Evolutionary conservation across 2,329 filamentous ascomycete genomes (phyloP).

Genomic region (Trichoderma oligosporum): DNA sequence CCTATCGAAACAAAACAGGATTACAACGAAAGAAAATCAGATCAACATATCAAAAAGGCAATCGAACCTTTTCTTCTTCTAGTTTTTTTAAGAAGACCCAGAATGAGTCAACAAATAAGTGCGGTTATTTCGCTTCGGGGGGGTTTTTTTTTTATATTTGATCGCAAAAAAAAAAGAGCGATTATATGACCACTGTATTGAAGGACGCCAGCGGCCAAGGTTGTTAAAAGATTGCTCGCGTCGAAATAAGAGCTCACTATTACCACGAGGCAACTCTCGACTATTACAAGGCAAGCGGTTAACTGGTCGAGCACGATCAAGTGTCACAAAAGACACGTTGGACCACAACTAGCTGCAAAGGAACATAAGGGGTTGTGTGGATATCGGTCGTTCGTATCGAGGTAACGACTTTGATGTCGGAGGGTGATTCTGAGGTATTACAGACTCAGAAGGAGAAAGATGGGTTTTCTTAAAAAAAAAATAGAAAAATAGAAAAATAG

Average conservation of each 20-base stretch:
- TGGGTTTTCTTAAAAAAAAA: slow-evolving; percentile 27
- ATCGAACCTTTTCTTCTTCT: slow-evolving; percentile 6
- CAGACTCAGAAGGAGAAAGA: slow-evolving; percentile 27
- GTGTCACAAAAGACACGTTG: slow-evolving; percentile 34
- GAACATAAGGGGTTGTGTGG: slow-evolving; percentile 33
- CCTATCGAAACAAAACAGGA: not conserved
- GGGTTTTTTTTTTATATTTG: not conserved
- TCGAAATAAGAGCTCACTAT: slow-evolving; percentile 42
- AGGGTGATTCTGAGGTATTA: slow-evolving; percentile 28
- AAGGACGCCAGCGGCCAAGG: slow-evolving; percentile 57
- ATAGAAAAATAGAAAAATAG: slow-evolving; percentile 28
- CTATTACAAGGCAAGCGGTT: slow-evolving; percentile 25
- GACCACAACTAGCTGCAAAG: slow-evolving; percentile 30
- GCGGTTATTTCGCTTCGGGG: slow-evolving; percentile 8
- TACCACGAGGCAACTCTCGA: slow-evolving; percentile 41
- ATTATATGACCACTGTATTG: slow-evolving; percentile 32
- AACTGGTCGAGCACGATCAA: slow-evolving; percentile 27
- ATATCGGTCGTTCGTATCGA: slow-evolving; percentile 24
- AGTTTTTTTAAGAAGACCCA: not conserved
- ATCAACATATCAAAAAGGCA: not conserved
- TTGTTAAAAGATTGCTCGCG: slow-evolving; percentile 40
- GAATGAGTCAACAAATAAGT: not conserved
- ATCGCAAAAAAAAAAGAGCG: slow-evolving; percentile 7
- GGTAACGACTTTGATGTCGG: slow-evolving; percentile 20
- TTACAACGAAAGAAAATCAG: not conserved